Base-by-base conservation (phyloP, 495 filamentous ascomycete species). In the Poronia punctata region DNA sequence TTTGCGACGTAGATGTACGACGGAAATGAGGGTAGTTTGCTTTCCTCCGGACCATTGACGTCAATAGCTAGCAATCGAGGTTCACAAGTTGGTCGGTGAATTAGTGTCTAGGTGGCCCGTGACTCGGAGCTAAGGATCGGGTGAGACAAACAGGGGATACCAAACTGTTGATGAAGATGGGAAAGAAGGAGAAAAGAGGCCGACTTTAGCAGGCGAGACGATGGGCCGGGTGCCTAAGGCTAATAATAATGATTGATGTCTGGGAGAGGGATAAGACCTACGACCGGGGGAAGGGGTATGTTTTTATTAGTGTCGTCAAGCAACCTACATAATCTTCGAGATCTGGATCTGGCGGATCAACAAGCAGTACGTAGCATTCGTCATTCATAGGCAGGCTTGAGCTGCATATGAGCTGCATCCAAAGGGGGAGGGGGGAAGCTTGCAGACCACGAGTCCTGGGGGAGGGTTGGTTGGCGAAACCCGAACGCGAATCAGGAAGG, bases 331-430 rank as follows among this genome's bases (percentile, higher is more conserved):
- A n/a, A n/a, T 30, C 43, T 40, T 40, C 25, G 20, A 35, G 43
- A 40, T 31, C 36, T 46, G 16, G 30, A 40, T 25, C 20, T 40
- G 24, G 43, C 43, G 30, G 43, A 10, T 40, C 35, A 35, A 34
- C n/a, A n/a, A n/a, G n/a, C n/a, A n/a, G n/a, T 28, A 29, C 34
- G 43, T 40, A 34, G 36, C 31, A 40, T 35, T 24, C 35, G 15
- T 27, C n/a, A n/a, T n/a, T n/a, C n/a, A n/a, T n/a, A n/a, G n/a
- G n/a, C n/a, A 24, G 36, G 37, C 23, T 24, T 17, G 23, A 30
- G 30, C 36, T 46, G 43, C 43, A 46, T 19, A 40, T 14, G 43
- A 46, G 43, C 40, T 23, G 36, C 30, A 40, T 40, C 36, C 18
- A 46, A 22, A 30, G 43, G 29, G 43, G 12, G 3, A n/a, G n/a